Percentiles rank a stretch among this genome's conserved stretches.
These are phyloP conservation scores for Boletales sp. DNA, from an alignment of 768 basidiomycete genomes.

Conservation along the genomic window DNA sequence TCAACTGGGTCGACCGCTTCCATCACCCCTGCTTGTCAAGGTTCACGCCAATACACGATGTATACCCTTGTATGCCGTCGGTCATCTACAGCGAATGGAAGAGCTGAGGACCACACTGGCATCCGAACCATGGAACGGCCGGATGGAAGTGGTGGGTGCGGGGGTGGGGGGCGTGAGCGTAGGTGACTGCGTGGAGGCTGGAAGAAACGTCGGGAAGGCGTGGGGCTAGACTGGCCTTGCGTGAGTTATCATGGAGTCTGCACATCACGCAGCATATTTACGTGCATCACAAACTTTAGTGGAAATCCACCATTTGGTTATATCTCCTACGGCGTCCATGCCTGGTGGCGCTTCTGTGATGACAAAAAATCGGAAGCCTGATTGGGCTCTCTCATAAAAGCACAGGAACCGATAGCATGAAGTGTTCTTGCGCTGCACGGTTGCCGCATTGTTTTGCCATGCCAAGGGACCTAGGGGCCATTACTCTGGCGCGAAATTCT, in stretches of 20 bases:
- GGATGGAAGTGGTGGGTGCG: slow-evolving; percentile 71
- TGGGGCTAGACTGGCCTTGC: slow-evolving; percentile 32
- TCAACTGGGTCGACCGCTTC: slow-evolving; percentile 47
- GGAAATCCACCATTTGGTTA: slow-evolving; percentile 1
- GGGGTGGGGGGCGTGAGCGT: slow-evolving; percentile 86
- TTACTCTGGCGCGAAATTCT: slow-evolving; percentile 14
- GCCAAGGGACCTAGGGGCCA: slow-evolving; percentile 7
- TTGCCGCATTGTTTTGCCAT: slow-evolving; percentile 22
- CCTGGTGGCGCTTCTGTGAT: slow-evolving; percentile 10
- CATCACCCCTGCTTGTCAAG: slow-evolving; percentile 52
- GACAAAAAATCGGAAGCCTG: neutral
- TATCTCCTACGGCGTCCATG: slow-evolving; percentile 1
- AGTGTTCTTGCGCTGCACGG: slow-evolving; percentile 13
- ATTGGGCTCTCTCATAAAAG: slow-evolving; percentile 10
- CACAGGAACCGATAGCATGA: slow-evolving; percentile 17
- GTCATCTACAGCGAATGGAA: slow-evolving; percentile 67
- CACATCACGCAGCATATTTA: slow-evolving; percentile 10
- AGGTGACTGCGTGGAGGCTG: slow-evolving; percentile 79
- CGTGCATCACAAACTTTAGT: slow-evolving; percentile 9
- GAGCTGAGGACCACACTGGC: slow-evolving; percentile 48
- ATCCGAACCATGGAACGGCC: slow-evolving; percentile 41
- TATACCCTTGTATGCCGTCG: slow-evolving; percentile 75
- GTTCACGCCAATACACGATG: slow-evolving; percentile 58
- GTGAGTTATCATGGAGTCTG: slow-evolving; percentile 11
- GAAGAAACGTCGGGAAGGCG: slow-evolving; percentile 48